phyloP scores from a whole-genome alignment of 129 eudicot species.

The Flaveria ramosissima region DNA sequence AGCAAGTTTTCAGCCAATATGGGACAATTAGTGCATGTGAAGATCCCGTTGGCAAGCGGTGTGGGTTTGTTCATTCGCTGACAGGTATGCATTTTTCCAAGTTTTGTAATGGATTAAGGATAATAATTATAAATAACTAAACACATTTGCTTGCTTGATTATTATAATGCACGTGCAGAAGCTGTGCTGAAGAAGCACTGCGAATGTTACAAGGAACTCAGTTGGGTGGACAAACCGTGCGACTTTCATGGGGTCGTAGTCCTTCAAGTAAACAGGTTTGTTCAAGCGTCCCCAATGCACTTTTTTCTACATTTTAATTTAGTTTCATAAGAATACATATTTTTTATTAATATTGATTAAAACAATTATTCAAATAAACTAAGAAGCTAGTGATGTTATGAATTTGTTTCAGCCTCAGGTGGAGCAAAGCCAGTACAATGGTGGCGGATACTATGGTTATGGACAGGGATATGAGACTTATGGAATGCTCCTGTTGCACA shows the following conservation, averaged over 20 bases:
- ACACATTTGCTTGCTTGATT: background rate
- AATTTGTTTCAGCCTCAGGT: conserved; percentile 68
- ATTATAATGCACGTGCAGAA: conserved; percentile 29
- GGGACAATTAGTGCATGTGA: conserved; percentile 88
- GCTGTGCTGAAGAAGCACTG: conserved; percentile 30
- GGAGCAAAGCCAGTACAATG: conserved; percentile 71
- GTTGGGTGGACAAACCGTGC: conserved; percentile 32
- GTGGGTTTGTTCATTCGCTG: conserved; percentile 86
- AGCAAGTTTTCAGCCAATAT: conserved; percentile 68
- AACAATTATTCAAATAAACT: background rate
- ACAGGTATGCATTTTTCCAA: conserved; percentile 17
- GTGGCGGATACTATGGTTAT: conserved; percentile 75
- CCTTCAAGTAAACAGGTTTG: conserved; percentile 35
- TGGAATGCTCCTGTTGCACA: conserved; percentile 76
- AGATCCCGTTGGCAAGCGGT: conserved; percentile 83
- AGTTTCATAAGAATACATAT: background rate
- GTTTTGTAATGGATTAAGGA: background rate
- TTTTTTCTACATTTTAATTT: background rate
- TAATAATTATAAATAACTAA: background rate
- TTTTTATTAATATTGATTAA: background rate
- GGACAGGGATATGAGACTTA: conserved; percentile 76
- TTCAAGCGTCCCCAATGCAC: background rate
- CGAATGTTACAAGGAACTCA: conserved; percentile 29
- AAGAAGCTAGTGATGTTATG: conserved; percentile 15
- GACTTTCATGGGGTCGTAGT: conserved; percentile 32